phyloP scores from a whole-genome alignment of 2,329 filamentous ascomycete genomes.

The Alternaria sp. region DNA sequence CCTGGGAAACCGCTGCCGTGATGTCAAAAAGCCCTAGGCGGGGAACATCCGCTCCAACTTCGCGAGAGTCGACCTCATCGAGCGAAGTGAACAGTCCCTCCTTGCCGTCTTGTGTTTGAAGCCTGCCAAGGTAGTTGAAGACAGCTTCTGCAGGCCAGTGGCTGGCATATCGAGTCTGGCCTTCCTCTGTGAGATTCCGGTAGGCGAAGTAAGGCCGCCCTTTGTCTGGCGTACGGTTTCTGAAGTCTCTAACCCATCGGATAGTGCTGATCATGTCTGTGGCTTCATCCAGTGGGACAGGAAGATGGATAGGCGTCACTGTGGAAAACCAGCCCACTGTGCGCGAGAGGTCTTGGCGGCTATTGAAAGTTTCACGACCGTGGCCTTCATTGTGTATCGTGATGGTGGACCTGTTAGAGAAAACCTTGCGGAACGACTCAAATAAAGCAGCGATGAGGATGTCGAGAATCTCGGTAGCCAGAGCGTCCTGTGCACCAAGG shows the following conservation, averaged over 20 bases:
- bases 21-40: conserved; percentile 42
- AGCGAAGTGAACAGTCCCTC: conserved; percentile 34
- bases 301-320: conserved; percentile 36
- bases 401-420: conserved; percentile 49
- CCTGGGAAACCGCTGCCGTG: conserved; percentile 37
- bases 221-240: conserved; percentile 39
- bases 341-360: conserved; percentile 55
- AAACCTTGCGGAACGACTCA: conserved; percentile 53
- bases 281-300: conserved; percentile 27
- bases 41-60: conserved; percentile 35
- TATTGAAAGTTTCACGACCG: conserved; percentile 55
- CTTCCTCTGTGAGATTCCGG: conserved; percentile 31
- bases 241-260: conserved; percentile 42
- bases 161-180: conserved; percentile 31
- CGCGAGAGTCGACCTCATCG: conserved; percentile 25
- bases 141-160: conserved; percentile 44
- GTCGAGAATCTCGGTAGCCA: conserved; percentile 46
- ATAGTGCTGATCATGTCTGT: conserved; percentile 42
- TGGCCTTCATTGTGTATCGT: conserved; percentile 58
- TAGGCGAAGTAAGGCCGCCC: conserved; percentile 43
- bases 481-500: conserved; percentile 40
- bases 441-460: conserved; percentile 44
- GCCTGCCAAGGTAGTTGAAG: conserved; percentile 43
- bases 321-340: conserved; percentile 61
- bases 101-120: conserved; percentile 40